Base-by-base conservation (phyloP, 768 basidiomycete species). In the Amanita jacksonii region DNA sequence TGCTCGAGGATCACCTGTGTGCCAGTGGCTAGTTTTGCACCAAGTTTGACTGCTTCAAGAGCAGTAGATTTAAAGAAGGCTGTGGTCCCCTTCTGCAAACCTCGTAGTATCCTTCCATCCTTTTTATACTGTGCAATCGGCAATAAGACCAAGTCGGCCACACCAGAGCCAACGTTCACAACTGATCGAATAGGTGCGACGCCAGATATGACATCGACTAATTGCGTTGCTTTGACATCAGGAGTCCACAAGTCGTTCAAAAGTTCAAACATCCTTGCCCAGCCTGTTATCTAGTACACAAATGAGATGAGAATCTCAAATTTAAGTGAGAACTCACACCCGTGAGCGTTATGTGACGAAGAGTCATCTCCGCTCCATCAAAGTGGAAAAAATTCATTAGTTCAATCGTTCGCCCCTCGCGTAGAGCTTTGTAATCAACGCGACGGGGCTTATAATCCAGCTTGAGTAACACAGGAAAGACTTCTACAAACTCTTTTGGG, bases 321-420 rank as follows among this genome's bases (percentile, higher is more conserved):
- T 5, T 32, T 19, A 10, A 22, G 13, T 33, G 45, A 15, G 33
- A 10, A 71, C 89, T 57, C 59, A 97, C 93, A 23, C 96, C 96
- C 48, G 83, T 78, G 24, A 98, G 60, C 13, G 88, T 90, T 50
- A 98, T 83, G 55, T 96, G 92, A 45, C 96, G 73, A 41, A 99
- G 62, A 0, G 92, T 96, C 91, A 99, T 98, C 62, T 97, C 96
- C 3, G 94, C 87, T 0, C 90, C 93, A 54, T 98, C 96, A 52
- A 98, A 99, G 63, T 98, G 93, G 81, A 99, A 99, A 62, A 99
- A 98, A 59, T 99, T 99, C 94, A 99, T 98, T 36, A 99, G 64
- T 57, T 99, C 96, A 48, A 94, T 94, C 0, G 91, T 92, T 61
- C 74, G 79, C 10, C 96, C 96, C 49, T 92, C 85, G 30, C 81